phyloP scores from a whole-genome alignment of 2,329 filamentous ascomycete genomes.

The Sclerotinia trifoliorum region DNA sequence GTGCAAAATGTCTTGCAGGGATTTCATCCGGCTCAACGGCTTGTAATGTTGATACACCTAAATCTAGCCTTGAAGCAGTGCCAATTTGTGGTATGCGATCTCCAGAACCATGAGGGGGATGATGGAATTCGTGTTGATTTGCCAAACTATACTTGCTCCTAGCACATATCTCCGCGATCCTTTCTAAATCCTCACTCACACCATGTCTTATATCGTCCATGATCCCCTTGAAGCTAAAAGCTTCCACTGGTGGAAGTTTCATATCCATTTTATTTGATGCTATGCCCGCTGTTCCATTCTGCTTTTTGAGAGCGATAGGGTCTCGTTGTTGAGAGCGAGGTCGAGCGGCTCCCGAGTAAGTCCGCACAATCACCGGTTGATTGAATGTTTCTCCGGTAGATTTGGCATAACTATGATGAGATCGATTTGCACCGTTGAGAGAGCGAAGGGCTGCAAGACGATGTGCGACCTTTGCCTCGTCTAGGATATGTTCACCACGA shows the following conservation, averaged over 20 bases:
- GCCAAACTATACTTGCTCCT: constrained; percentile 63
- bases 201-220: constrained; percentile 53
- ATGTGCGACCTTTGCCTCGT: constrained; percentile 55
- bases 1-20: constrained; percentile 36
- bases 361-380: constrained; percentile 64
- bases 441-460: constrained; percentile 60
- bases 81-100: constrained; percentile 45
- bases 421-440: constrained; percentile 46
- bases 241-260: constrained; percentile 60
- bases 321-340: constrained; percentile 39
- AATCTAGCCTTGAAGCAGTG: constrained; percentile 32
- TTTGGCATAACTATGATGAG: constrained; percentile 53
- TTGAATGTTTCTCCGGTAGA: constrained; percentile 59
- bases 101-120: constrained; percentile 60
- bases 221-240: constrained; percentile 64
- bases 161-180: constrained; percentile 66
- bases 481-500: constrained; percentile 44
- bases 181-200: constrained; percentile 59
- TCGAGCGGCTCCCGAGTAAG: constrained; percentile 53
- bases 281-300: constrained; percentile 32
- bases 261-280: constrained; percentile 37
- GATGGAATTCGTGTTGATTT: constrained; percentile 66
- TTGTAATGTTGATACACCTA: constrained; percentile 55
- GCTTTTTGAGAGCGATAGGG: constrained; percentile 34
- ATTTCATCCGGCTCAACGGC: constrained; percentile 58